Conservation (phyloP, 2,329 filamentous ascomycete genomes). For the Rasamsonia emersonii region DNA sequence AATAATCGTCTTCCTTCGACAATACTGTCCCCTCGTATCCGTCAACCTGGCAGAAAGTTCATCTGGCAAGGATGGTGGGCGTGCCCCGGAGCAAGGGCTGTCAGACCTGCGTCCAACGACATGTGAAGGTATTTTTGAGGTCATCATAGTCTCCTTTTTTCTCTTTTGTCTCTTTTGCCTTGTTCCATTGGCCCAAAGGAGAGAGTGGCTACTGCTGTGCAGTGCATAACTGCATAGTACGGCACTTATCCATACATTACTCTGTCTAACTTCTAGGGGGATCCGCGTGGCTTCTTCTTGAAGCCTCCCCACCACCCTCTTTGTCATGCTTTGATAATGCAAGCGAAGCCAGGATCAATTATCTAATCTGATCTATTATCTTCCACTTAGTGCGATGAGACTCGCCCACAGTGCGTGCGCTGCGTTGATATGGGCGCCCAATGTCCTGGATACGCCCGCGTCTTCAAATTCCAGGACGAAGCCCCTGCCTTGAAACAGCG, state of each 20-base stretch:
- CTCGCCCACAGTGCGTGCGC: slow-evolving; percentile 20
- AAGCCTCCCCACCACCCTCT: slow-evolving; percentile 1
- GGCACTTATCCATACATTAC: no score
- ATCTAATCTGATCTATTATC: slow-evolving; percentile 1
- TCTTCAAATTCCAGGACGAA: slow-evolving; percentile 25
- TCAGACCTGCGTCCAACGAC: slow-evolving; percentile 19
- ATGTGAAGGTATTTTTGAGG: slow-evolving; percentile 15
- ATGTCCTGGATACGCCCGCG: slow-evolving; percentile 17
- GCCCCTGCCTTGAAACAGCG: slow-evolving; percentile 18
- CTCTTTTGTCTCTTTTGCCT: no score
- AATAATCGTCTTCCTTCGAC: no score
- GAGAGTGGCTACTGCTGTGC: no score
- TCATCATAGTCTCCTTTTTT: background rate
- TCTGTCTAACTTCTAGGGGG: no score
- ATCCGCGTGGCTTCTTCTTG: slow-evolving; percentile 8
- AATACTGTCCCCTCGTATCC: no score
- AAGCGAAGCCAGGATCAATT: no score
- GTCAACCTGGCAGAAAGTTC: no score
- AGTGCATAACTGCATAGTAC: no score
- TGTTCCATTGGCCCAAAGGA: no score
- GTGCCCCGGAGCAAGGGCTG: slow-evolving; percentile 25
- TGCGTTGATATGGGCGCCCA: slow-evolving; percentile 20
- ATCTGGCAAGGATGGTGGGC: slow-evolving; percentile 21
- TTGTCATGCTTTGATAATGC: background rate
- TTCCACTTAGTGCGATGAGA: slow-evolving; percentile 21